phyloP scores from a whole-genome alignment of 148 eudicot species.

The Fagopyrum esculentum region DNA sequence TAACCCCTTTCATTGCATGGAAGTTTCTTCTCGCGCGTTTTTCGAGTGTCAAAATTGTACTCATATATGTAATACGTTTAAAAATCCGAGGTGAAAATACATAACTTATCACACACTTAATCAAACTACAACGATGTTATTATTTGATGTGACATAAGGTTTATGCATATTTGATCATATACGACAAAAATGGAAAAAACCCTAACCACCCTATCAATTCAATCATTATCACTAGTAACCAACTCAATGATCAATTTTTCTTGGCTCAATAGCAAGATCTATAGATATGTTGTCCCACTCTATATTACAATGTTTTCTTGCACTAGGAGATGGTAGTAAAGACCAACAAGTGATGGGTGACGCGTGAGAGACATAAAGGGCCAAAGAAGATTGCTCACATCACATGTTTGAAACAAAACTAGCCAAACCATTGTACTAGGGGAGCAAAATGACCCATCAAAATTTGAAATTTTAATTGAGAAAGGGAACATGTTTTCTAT shows the following conservation, averaged over 20 bases:
- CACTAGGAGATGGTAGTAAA: neutral
- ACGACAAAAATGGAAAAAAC: neutral
- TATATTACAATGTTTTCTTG: neutral
- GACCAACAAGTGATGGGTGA: neutral
- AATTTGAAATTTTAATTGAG: neutral
- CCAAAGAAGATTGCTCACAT: slow-evolving; percentile 7
- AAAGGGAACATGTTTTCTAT: slow-evolving; percentile 5
- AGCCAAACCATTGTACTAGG: neutral
- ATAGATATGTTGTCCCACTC: neutral
- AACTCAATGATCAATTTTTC: neutral
- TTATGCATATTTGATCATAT: neutral
- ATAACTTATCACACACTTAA: too few species aligned
- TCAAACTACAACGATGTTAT: too few species aligned
- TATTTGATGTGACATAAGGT: too few species aligned
- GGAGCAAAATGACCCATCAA: neutral
- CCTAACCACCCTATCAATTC: neutral
- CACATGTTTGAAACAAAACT: slow-evolving; percentile 4
- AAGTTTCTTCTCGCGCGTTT: too few species aligned
- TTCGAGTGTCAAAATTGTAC: neutral
- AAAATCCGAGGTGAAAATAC: too few species aligned
- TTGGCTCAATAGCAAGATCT: neutral
- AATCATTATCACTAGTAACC: neutral
- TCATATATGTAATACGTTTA: neutral
- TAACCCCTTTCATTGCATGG: too few species aligned
- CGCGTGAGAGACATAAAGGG: neutral